Evolutionary conservation across 2,329 filamentous ascomycete species (phyloP).

Genomic region (Lojkania enalia): DNA sequence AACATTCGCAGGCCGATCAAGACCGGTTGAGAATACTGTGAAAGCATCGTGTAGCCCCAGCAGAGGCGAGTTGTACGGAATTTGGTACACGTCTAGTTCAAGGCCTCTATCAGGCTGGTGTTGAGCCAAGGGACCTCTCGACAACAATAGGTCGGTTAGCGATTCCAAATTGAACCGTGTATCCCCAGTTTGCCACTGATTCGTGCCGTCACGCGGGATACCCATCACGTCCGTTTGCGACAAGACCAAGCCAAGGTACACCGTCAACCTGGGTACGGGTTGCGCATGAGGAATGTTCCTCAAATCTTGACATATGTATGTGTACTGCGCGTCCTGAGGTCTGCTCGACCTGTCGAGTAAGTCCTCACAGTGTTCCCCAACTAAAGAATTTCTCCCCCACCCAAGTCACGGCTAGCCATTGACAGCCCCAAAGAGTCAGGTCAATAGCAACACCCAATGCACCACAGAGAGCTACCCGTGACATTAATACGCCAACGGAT

Average conservation of each 20-base stretch:
- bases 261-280: slow-evolving; percentile 8
- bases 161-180: too few relatives aligned
- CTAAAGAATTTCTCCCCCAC: slow-evolving; percentile 35
- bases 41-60: not conserved
- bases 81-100: too few relatives aligned
- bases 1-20: not conserved
- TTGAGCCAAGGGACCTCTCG: too few relatives aligned
- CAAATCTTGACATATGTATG: slow-evolving; percentile 9
- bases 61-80: too few relatives aligned
- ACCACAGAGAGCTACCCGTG: slow-evolving; percentile 39
- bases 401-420: slow-evolving; percentile 34
- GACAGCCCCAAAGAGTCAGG: slow-evolving; percentile 38
- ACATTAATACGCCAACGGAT: slow-evolving; percentile 28
- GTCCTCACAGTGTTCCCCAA: slow-evolving; percentile 38
- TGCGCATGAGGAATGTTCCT: slow-evolving; percentile 12
- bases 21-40: too few relatives aligned
- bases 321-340: slow-evolving; percentile 1
- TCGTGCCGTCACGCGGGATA: too few relatives aligned
- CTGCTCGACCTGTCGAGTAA: not conserved
- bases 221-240: too few relatives aligned
- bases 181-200: too few relatives aligned
- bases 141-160: too few relatives aligned
- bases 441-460: slow-evolving; percentile 38
- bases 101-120: too few relatives aligned
- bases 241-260: not conserved